phyloP scores from a whole-genome alignment of 139 green algal species.

The Limnomonas spitsbergensis region DNA sequence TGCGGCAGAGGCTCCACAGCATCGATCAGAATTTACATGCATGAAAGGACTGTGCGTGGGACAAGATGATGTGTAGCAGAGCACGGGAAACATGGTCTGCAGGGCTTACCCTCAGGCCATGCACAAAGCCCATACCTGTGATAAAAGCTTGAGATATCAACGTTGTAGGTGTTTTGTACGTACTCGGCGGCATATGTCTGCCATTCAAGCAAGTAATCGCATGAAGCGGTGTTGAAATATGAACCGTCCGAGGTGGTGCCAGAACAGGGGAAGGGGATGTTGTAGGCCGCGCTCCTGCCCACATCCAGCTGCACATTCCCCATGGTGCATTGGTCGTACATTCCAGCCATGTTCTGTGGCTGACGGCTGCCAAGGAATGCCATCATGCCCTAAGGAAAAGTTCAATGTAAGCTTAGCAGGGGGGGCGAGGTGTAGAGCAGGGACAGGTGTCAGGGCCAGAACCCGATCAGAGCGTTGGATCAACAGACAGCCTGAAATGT shows the following conservation, averaged over 20 bases:
- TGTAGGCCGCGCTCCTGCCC: background rate
- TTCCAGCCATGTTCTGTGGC: slow-evolving; percentile 4
- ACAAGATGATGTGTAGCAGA: too few relatives aligned
- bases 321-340: slow-evolving; percentile 7
- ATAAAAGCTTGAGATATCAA: background rate
- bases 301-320: slow-evolving; percentile 7
- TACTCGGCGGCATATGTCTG: background rate
- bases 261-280: slow-evolving; percentile 5
- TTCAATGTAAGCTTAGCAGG: too few relatives aligned
- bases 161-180: background rate
- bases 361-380: background rate
- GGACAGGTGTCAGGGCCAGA: too few relatives aligned
- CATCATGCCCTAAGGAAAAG: too few relatives aligned
- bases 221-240: slow-evolving; percentile 1
- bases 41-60: too few relatives aligned
- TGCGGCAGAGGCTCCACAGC: too few relatives aligned
- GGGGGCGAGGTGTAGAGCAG: too few relatives aligned
- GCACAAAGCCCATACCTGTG: slow-evolving; percentile 1
- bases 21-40: too few relatives aligned
- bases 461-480: too few relatives aligned
- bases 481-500: too few relatives aligned
- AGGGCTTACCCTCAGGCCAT: too few relatives aligned
- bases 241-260: background rate
- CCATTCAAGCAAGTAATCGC: background rate
- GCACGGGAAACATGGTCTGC: too few relatives aligned